Evolutionary conservation across 441 rosid species (phyloP), one percentile per base, ranked within the genome.

Genomic region (Manihot esculenta): DNA sequence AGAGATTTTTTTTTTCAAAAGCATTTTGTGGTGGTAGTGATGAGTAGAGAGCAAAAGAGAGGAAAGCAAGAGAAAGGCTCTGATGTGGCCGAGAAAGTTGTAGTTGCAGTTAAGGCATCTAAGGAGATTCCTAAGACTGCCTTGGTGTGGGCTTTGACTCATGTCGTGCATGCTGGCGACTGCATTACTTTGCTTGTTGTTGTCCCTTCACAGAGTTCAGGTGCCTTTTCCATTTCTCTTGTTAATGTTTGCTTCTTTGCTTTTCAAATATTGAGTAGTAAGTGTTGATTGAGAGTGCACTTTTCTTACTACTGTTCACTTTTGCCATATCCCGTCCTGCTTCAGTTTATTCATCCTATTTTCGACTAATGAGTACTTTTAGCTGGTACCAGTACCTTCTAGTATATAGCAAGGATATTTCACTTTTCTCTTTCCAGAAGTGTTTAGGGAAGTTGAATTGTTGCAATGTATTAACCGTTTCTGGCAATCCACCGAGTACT

Each of bases 71-170:
- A 83, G 68, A 88, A 76, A 68, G 79, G 80, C 60, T 77, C 84
- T 20, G 88, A 86, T 84, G 84, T 27, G 33, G 89, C 87, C 44
- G 89, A 86, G 80, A 96, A 93, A 84, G 97, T 91, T 62, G 89
- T 96, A 62, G 97, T 96, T 62, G 99, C 97, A 50, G 96, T 93
- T 54, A 96, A 93, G 86, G 97, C 97, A 17, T 91, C 99, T 26
- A 91, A 90, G 84, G 99, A 96, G 84, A 93, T 93, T 68, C 90
- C 99, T 2, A 93, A 88, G 81, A 85, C 87, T 66, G 99, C 97
- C 44, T 70, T 96, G 72, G 90, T 83, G 56, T 96, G 99, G 99
- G 94, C 99, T 77, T 83, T 96, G 90, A 96, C 97, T 76, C 99
- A 96, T 82, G 96, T 96, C 74, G 98, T 87, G 77, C 96, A 90